Percentiles rank a stretch among this genome's conserved stretches.
phyloP scores from a whole-genome alignment of 1,284 basidiomycete species.

The Cystobasidium pallidum region DNA sequence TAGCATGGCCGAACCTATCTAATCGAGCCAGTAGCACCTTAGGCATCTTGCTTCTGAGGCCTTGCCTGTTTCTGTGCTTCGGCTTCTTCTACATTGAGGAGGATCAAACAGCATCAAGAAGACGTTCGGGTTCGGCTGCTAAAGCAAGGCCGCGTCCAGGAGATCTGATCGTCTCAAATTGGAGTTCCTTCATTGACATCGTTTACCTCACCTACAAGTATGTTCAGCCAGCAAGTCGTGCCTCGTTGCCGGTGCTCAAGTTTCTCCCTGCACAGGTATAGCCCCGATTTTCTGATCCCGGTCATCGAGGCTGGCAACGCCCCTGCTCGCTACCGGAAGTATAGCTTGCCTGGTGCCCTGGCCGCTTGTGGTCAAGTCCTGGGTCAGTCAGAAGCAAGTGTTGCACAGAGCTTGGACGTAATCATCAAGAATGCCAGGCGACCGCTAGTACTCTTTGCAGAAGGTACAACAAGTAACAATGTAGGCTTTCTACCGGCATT shows the following conservation, averaged over 20 bases:
- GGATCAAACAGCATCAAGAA: constrained; percentile 19
- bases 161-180: constrained; percentile 32
- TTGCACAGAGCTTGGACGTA: constrained; percentile 4
- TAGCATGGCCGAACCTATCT: constrained; percentile 1
- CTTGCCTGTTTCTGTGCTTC: constrained; percentile 16
- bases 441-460: constrained; percentile 16
- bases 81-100: constrained; percentile 32
- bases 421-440: constrained; percentile 17
- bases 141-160: constrained; percentile 13
- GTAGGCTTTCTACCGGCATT: background rate
- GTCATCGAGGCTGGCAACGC: background rate
- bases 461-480: constrained; percentile 43
- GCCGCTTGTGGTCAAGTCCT: background rate
- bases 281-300: constrained; percentile 4
- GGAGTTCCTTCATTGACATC: constrained; percentile 33
- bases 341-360: background rate
- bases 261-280: constrained; percentile 7
- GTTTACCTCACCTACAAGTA: constrained; percentile 28
- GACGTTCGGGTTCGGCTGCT: background rate
- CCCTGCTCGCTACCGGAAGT: background rate
- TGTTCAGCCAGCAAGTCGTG: background rate
- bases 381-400: background rate
- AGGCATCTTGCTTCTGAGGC: constrained; percentile 8
- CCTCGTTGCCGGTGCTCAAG: background rate
- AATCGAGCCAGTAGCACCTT: background rate